Evolutionary conservation across 2,329 filamentous ascomycete species (phyloP).

Genomic region (Canariomyces notabilis): DNA sequence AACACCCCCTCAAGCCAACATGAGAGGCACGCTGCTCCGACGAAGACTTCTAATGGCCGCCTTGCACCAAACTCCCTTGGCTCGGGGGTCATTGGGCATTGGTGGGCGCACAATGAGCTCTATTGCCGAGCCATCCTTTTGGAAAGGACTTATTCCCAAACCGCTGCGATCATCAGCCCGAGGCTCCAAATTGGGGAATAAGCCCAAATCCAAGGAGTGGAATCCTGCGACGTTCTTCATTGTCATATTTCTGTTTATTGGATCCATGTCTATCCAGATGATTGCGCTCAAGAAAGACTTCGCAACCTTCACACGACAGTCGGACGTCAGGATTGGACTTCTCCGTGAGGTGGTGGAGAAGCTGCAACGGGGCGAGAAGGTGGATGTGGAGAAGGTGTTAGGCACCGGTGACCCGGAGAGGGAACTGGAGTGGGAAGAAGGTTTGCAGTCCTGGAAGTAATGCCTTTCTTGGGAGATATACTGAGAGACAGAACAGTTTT

Average conservation of each 20-base stretch:
- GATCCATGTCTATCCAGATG: slow-evolving; percentile 93
- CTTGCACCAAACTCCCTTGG: slow-evolving; percentile 8
- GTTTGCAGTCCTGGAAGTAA: slow-evolving; percentile 42
- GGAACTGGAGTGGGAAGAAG: slow-evolving; percentile 85
- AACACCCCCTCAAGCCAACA: slow-evolving; percentile 1
- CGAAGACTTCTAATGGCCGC: slow-evolving; percentile 6
- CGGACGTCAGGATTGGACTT: slow-evolving; percentile 72
- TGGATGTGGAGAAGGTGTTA: slow-evolving; percentile 78
- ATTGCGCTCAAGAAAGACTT: slow-evolving; percentile 74
- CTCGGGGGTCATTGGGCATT: not conserved
- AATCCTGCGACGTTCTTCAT: slow-evolving; percentile 82
- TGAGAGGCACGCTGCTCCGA: slow-evolving; percentile 9
- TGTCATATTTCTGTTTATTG: slow-evolving; percentile 77
- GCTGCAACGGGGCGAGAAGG: slow-evolving; percentile 65
- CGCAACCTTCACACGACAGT: slow-evolving; percentile 64
- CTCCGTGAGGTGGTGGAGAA: slow-evolving; percentile 70
- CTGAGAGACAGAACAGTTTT: slow-evolving; percentile 44
- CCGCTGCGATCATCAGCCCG: slow-evolving; percentile 43
- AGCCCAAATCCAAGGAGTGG: slow-evolving; percentile 56
- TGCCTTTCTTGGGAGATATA: not conserved
- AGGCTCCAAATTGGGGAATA: slow-evolving; percentile 31
- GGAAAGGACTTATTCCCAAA: slow-evolving; percentile 66
- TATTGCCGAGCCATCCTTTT: slow-evolving; percentile 48
- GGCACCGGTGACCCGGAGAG: slow-evolving; percentile 70
- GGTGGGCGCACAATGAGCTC: slow-evolving; percentile 12